Percentiles rank a stretch among this genome's conserved stretches.
These are phyloP conservation scores for Akanthomyces dipterigenus DNA, from an alignment of 2,329 filamentous ascomycete genomes.

Conservation along the genomic window DNA sequence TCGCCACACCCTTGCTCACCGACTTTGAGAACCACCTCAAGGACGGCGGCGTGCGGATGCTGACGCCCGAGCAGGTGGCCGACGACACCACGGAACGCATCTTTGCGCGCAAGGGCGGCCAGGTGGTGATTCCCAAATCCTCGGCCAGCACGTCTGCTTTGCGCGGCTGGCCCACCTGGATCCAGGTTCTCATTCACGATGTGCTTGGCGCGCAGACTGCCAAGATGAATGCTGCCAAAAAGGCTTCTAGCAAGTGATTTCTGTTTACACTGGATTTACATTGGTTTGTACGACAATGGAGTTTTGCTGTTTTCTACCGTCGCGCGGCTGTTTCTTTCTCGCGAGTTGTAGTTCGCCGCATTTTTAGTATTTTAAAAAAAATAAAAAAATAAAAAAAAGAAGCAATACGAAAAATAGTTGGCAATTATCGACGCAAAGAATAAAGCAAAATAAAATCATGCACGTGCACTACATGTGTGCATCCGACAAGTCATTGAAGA, in stretches of 20 bases:
- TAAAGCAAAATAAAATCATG: neutral
- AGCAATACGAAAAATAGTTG: neutral
- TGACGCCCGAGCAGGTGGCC: conserved; percentile 28
- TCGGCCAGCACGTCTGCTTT: conserved; percentile 19
- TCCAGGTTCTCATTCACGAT: conserved; percentile 16
- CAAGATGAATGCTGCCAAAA: conserved; percentile 3
- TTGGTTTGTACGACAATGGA: neutral
- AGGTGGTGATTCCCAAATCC: conserved; percentile 31
- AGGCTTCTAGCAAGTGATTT: neutral
- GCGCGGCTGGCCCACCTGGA: conserved; percentile 29
- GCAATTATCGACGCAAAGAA: neutral
- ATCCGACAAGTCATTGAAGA: neutral
- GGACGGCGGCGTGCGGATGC: conserved; percentile 17
- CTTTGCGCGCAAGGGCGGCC: conserved; percentile 32
- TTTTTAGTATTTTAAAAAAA: neutral
- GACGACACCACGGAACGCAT: conserved; percentile 35
- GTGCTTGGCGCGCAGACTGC: conserved; percentile 4
- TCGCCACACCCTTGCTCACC: conserved; percentile 18
- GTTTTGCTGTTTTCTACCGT: no score
- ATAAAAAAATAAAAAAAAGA: no score
- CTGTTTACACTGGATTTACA: neutral
- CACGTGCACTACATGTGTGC: neutral
- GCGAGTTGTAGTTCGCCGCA: neutral
- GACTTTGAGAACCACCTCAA: conserved; percentile 19
- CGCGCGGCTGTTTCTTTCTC: neutral